Base-by-base conservation (phyloP, 192 early-diverging fungal genomes). In the Polychytrium aggregatum region DNA sequence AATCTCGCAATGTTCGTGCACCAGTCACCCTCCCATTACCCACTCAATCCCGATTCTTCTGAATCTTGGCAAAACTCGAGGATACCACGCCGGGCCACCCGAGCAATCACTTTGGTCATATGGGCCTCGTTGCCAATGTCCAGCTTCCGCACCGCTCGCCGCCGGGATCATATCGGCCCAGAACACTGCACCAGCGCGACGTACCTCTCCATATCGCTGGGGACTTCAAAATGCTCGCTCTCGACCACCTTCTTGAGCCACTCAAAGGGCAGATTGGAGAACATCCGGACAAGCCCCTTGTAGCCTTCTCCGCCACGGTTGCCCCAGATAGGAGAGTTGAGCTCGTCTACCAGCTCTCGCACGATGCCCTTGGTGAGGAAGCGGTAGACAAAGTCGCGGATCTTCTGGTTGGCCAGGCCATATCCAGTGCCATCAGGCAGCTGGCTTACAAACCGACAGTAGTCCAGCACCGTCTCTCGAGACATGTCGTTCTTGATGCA, bases 211-310 rank as follows among this genome's bases (percentile, higher is more conserved):
- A 76, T 72, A 34, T 79, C 77, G 34, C 50, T 56, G 2, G 77
- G 75, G 3, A 69, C 69, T 33, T 71, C 64, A 46, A 79, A 79
- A 4, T 46, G 56, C 39, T 56, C 56, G 30, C 58, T 64, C 60
- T 79, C 77, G 29, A 79, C 64, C 2, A 79, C 71, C 31, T 49
- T 59, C 48, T 79, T 79, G 18, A 79, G 57, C 77, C 77, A 79
- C 33, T 79, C 77, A 57, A 76, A 79, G 17, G 77, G 77, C 37
- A 79, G 56, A 35, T 76, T 67, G 11, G 66, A 42, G 47, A 79
- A 79, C 9, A 64, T 35, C 30, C 22, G 31, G 5, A 79, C 69
- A 10, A 79, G 59, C 51, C 63, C 66, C 46, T 55, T 52, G 50
- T 74, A 79, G 2, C 48, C 63, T 18, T 79, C 70, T 0, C 52